phyloP scores from a whole-genome alignment of 805 yeast species.

The Yamadazyma takamatsuzukensis region DNA sequence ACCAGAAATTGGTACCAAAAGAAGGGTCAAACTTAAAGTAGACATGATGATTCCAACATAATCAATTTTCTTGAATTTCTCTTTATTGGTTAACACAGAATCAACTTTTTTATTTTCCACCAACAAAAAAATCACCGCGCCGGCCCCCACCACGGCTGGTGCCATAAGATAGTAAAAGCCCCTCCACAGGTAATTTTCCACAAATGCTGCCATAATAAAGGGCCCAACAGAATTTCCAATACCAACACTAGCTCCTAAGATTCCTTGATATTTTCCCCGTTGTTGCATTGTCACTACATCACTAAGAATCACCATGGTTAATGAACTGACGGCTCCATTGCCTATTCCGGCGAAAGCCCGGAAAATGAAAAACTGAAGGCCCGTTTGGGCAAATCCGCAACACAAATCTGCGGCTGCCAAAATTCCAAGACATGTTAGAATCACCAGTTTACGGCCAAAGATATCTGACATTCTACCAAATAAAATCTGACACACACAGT shows the following conservation, averaged over 20 bases:
- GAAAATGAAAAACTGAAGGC: constrained; percentile 47
- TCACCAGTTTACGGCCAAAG: constrained; percentile 46
- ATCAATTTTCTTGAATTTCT: constrained; percentile 47
- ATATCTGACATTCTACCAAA: constrained; percentile 56
- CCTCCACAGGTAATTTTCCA: constrained; percentile 47
- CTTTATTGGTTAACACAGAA: constrained; percentile 26
- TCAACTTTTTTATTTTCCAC: constrained; percentile 31
- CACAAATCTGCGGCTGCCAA: constrained; percentile 45
- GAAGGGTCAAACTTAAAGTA: constrained; percentile 44
- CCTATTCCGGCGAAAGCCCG: constrained; percentile 58
- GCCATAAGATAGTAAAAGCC: constrained; percentile 48
- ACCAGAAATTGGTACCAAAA: constrained; percentile 56
- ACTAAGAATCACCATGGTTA: constrained; percentile 50
- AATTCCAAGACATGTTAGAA: constrained; percentile 36
- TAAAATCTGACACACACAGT: constrained; percentile 48
- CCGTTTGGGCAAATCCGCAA: constrained; percentile 49
- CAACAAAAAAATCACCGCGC: constrained; percentile 30
- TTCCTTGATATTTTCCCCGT: constrained; percentile 57
- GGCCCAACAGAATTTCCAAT: constrained; percentile 56
- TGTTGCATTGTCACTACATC: constrained; percentile 52
- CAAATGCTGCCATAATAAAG: constrained; percentile 49
- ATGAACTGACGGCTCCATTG: constrained; percentile 48
- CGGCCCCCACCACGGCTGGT: constrained; percentile 37
- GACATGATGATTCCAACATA: constrained; percentile 49
- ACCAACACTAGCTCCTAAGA: constrained; percentile 49